Evolutionary conservation across 2,329 filamentous ascomycete genomes (phyloP).

Genomic region (Sporothrix brunneoviolacea): DNA sequence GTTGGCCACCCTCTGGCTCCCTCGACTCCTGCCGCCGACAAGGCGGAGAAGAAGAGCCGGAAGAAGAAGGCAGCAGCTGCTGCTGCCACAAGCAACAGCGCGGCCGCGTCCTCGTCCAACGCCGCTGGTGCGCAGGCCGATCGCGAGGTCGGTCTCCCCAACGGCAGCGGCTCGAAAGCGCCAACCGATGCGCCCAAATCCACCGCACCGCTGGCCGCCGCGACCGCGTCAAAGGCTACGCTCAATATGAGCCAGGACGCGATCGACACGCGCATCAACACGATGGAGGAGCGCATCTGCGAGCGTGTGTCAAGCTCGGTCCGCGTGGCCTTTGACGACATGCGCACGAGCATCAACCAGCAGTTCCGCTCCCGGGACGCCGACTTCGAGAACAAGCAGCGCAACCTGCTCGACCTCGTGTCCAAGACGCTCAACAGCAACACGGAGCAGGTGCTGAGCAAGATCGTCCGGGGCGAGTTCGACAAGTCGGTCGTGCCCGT

Average conservation of each 20-base stretch:
- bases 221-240: slow-evolving; percentile 4
- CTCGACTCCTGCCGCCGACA: slow-evolving; percentile 24
- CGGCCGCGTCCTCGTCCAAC: not conserved
- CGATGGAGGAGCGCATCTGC: slow-evolving; percentile 46
- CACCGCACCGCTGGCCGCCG: slow-evolving; percentile 3
- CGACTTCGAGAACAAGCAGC: slow-evolving; percentile 46
- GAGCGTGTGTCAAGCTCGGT: slow-evolving; percentile 43
- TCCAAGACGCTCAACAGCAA: slow-evolving; percentile 56
- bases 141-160: slow-evolving; percentile 29
- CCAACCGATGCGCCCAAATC: slow-evolving; percentile 24
- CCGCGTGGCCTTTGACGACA: slow-evolving; percentile 43
- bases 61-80: slow-evolving; percentile 62
- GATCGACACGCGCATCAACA: slow-evolving; percentile 47
- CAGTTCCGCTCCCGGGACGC: slow-evolving; percentile 51
- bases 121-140: slow-evolving; percentile 32
- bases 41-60: slow-evolving; percentile 52
- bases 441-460: slow-evolving; percentile 64
- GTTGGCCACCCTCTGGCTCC: slow-evolving; percentile 8
- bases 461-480: slow-evolving; percentile 71
- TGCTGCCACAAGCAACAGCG: slow-evolving; percentile 24
- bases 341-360: slow-evolving; percentile 44
- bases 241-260: slow-evolving; percentile 31
- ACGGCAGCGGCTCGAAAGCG: slow-evolving; percentile 31
- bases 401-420: slow-evolving; percentile 50
- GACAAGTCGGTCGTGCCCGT: slow-evolving; percentile 68